Conservation (phyloP, 208 protist species). For the Crithidia brevicula region DNA sequence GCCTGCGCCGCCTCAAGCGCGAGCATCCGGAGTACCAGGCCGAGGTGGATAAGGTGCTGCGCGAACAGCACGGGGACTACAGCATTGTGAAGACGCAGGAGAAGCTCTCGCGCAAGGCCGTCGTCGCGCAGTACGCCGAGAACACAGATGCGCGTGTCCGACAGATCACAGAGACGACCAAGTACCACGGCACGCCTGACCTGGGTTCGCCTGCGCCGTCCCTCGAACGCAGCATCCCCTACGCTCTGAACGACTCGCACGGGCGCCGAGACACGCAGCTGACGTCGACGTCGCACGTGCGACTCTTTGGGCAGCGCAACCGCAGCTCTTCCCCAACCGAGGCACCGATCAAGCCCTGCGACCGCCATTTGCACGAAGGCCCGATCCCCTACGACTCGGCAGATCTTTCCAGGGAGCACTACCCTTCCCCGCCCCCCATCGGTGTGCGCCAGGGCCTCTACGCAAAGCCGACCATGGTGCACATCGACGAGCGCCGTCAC, state of each 20-base stretch:
- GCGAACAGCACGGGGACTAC: constrained; percentile 41
- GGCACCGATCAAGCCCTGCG: constrained; percentile 14
- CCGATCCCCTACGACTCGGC: constrained; percentile 50
- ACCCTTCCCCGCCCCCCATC: constrained; percentile 68
- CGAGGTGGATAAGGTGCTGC: constrained; percentile 34
- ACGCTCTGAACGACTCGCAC: constrained; percentile 51
- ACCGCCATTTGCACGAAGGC: constrained; percentile 38
- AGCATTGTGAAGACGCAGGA: constrained; percentile 59
- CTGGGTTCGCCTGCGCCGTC: constrained; percentile 34
- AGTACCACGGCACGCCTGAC: constrained; percentile 37
- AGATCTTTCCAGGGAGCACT: constrained; percentile 43
- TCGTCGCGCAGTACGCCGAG: constrained; percentile 51
- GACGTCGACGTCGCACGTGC: constrained; percentile 24
- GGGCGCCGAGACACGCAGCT: constrained; percentile 46
- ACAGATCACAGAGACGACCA: constrained; percentile 32
- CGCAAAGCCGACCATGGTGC: constrained; percentile 38
- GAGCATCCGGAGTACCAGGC: constrained; percentile 37
- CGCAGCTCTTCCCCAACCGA: constrained; percentile 30
- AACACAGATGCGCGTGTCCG: constrained; percentile 40
- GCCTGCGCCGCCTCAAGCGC: constrained; percentile 46
- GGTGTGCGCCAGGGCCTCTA: constrained; percentile 50
- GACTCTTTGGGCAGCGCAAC: constrained; percentile 44
- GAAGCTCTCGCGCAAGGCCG: constrained; percentile 46
- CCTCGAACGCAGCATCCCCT: constrained; percentile 50
- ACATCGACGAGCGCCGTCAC: constrained; percentile 28